Percentiles rank a stretch among this genome's conserved stretches.
Evolutionary conservation across 805 yeast genomes (phyloP).

Genomic region (Cyberlindnera subsufficiens): DNA sequence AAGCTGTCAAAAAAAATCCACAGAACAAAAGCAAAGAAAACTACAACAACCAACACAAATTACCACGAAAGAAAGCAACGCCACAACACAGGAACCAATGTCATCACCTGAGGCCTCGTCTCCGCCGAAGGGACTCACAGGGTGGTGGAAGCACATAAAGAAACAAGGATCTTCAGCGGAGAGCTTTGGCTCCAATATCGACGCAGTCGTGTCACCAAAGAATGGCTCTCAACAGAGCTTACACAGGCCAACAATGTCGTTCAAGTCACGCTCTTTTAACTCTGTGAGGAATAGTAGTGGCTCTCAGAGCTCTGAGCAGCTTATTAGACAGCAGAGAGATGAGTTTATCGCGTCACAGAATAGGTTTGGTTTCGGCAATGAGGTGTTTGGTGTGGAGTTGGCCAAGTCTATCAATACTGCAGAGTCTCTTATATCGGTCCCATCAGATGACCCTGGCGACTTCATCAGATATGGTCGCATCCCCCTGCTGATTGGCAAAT

Average conservation of each 20-base stretch:
- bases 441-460: conserved; percentile 50
- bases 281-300: conserved; percentile 15
- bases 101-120: conserved; percentile 26
- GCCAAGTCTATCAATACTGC: conserved; percentile 68
- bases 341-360: conserved; percentile 28
- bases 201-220: conserved; percentile 10
- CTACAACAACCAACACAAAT: not conserved
- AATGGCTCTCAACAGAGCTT: conserved; percentile 11
- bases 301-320: conserved; percentile 5
- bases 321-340: conserved; percentile 31
- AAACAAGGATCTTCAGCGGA: conserved; percentile 21
- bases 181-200: conserved; percentile 12
- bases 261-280: conserved; percentile 30
- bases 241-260: conserved; percentile 27
- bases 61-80: not conserved
- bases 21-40: not conserved
- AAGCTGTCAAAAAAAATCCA: not conserved
- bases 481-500: conserved; percentile 92
- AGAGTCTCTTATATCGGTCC: conserved; percentile 65
- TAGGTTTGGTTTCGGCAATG: conserved; percentile 33
- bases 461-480: conserved; percentile 79
- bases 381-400: conserved; percentile 77
- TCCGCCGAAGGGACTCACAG: conserved; percentile 26
- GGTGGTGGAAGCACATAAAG: conserved; percentile 38
- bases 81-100: conserved; percentile 6